These are phyloP conservation scores for Stemphylium beticola DNA, from an alignment of 2,329 filamentous ascomycete genomes.

Conservation along the genomic window DNA sequence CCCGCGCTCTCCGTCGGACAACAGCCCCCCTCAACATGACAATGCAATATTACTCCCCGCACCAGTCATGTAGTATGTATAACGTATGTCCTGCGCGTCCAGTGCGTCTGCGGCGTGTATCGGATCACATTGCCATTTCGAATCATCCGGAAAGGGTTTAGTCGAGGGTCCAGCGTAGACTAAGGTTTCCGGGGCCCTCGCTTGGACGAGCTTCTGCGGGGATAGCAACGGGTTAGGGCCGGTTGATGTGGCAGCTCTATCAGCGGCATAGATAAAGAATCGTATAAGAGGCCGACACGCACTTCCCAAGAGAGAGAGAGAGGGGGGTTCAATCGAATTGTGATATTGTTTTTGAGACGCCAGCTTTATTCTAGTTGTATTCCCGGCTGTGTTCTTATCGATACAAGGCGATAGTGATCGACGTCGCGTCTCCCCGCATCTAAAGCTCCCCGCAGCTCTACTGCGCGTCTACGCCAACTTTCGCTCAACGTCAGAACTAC, in stretches of 20 bases:
- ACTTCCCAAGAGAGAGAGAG: not conserved
- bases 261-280: conserved; percentile 14
- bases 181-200: conserved; percentile 12
- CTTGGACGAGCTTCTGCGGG: conserved; percentile 24
- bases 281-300: conserved; percentile 18
- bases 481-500: not conserved
- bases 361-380: not conserved
- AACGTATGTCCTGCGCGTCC: not conserved
- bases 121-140: conserved; percentile 7
- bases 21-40: too few relatives aligned
- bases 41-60: too few relatives aligned
- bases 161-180: conserved; percentile 6
- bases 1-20: too few relatives aligned
- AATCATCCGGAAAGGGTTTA: conserved; percentile 10
- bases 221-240: conserved; percentile 27
- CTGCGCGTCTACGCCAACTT: not conserved
- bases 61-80: too few relatives aligned
- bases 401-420: not conserved
- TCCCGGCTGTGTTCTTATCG: not conserved
- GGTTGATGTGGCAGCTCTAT: conserved; percentile 13
- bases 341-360: not conserved
- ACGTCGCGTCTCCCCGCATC: conserved; percentile 3
- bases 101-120: conserved; percentile 27
- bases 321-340: not conserved
- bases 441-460: not conserved